Conservation (phyloP, 345 rosid species). For the Syzygium oleosum region DNA sequence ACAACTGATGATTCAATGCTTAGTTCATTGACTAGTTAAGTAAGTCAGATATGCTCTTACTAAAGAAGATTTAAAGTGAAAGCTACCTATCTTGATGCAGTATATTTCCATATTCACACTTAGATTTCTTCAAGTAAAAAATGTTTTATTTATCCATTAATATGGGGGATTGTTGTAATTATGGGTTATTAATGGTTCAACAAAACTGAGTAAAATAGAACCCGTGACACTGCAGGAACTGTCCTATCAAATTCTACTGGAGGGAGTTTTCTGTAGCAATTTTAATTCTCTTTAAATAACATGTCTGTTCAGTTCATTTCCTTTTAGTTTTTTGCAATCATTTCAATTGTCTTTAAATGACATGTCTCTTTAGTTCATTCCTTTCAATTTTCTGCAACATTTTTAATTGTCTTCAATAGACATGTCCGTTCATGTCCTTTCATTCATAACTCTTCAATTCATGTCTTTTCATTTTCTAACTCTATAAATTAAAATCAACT, state of each 20-base stretch:
- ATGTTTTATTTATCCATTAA: no score
- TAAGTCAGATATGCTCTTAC: rapidly evolving
- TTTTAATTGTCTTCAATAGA: not conserved
- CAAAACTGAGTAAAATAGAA: no score
- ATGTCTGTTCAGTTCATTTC: no score
- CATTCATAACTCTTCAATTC: not conserved
- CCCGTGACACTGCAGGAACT: rapidly evolving
- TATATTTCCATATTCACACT: no score
- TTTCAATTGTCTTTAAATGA: no score
- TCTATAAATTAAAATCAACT: no score
- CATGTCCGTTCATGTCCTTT: not conserved
- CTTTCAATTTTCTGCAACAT: not conserved
- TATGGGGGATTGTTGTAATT: not conserved
- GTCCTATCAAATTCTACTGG: no score
- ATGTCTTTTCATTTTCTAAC: no score
- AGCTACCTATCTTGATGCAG: not conserved
- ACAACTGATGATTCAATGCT: rapidly evolving
- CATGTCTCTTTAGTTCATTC: no score
- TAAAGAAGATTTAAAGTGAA: not conserved
- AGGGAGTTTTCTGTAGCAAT: no score
- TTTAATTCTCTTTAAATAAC: no score
- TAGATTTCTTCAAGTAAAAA: not conserved
- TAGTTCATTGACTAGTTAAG: rapidly evolving
- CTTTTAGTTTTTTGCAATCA: no score
- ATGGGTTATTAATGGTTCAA: not conserved